Percentiles rank a stretch among this genome's conserved stretches.
Conservation (phyloP, 108 stramenopile species). For the Seminavis robusta region DNA sequence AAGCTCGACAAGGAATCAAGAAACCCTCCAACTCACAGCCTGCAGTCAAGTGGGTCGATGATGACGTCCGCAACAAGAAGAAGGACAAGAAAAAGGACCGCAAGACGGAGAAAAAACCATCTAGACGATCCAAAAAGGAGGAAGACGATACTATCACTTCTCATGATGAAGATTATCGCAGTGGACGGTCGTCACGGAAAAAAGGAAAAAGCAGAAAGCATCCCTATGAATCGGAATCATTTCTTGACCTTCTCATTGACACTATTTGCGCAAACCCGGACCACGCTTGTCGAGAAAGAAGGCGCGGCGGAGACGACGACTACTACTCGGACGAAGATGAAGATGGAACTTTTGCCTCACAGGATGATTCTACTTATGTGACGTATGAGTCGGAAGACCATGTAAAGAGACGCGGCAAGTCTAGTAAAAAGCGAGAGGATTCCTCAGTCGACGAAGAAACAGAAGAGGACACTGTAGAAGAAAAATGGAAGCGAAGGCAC, state of each 20-base stretch:
- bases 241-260: constrained; percentile 83
- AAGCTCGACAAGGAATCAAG: constrained; percentile 34
- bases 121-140: constrained; percentile 12
- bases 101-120: constrained; percentile 4
- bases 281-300: constrained; percentile 54
- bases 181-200: not conserved
- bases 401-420: constrained; percentile 27
- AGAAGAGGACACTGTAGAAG: constrained; percentile 23
- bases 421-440: constrained; percentile 11
- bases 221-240: constrained; percentile 72
- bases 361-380: constrained; percentile 72
- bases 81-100: constrained; percentile 6
- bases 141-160: constrained; percentile 13
- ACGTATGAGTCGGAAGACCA: constrained; percentile 51
- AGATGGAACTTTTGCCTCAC: constrained; percentile 33
- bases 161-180: not conserved
- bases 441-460: constrained; percentile 15
- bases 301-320: constrained; percentile 51
- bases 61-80: constrained; percentile 18
- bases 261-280: constrained; percentile 74
- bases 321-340: constrained; percentile 55
- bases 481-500: not conserved
- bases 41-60: constrained; percentile 75
- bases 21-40: constrained; percentile 7
- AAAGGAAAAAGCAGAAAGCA: constrained; percentile 22